A percentile compares a stretch with the other conserved stretches of the same genome.
Evolutionary conservation across 78 protist genomes (phyloP).

Genomic region (Guillardia theta): DNA sequence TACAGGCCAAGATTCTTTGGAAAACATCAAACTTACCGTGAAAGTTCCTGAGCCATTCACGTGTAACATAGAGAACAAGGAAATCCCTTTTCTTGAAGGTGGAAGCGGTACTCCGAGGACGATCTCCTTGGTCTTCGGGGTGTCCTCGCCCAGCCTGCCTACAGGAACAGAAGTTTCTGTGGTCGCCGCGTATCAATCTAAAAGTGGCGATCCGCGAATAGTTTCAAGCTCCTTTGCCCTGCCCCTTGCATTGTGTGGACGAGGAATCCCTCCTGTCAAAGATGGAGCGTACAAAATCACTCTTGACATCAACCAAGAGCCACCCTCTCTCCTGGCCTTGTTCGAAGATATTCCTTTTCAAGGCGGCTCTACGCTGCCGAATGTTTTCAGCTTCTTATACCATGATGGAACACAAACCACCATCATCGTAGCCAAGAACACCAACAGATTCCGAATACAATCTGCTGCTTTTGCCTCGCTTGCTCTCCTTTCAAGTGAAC

Average conservation of each 20-base stretch:
- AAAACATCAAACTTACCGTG: neutral
- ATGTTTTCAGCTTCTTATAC: slow-evolving; percentile 39
- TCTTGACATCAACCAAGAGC: slow-evolving; percentile 52
- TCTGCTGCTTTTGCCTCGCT: neutral
- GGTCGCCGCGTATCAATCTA: neutral
- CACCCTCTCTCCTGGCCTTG: slow-evolving; percentile 49
- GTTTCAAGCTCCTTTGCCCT: neutral
- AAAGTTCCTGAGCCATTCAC: neutral
- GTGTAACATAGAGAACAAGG: neutral
- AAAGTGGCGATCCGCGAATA: slow-evolving; percentile 27
- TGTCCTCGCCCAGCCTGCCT: neutral
- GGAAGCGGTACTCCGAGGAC: slow-evolving; percentile 21
- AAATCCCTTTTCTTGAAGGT: neutral
- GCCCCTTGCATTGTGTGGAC: slow-evolving; percentile 44
- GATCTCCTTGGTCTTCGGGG: neutral
- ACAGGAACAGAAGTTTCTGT: neutral
- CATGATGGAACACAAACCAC: slow-evolving; percentile 29
- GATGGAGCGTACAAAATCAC: neutral
- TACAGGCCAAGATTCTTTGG: neutral
- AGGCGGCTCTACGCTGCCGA: neutral
- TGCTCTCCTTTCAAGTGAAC: neutral
- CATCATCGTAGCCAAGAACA: neutral
- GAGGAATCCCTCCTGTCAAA: slow-evolving; percentile 29
- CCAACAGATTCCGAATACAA: neutral
- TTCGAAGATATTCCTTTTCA: slow-evolving; percentile 41